These are phyloP conservation scores for Gamsiella multidivaricata DNA, from an alignment of 192 early-diverging fungal genomes.

Conservation along the genomic window DNA sequence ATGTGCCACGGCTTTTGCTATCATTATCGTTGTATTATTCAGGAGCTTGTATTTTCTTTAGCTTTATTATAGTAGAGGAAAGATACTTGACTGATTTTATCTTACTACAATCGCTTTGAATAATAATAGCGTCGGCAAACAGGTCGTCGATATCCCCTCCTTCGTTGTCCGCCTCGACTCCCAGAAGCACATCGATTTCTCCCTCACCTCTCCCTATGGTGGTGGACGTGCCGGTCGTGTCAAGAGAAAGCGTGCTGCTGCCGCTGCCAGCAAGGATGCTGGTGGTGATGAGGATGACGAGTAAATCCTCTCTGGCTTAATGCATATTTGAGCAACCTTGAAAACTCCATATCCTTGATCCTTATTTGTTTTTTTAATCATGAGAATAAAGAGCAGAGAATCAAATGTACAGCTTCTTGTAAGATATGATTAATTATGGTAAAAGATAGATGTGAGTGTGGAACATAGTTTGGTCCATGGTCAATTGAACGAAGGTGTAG, in stretches of 20 bases:
- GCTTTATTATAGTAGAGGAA: too few species aligned
- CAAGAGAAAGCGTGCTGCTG: slow-evolving; percentile 92
- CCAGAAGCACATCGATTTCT: slow-evolving; percentile 72
- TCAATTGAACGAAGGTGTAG: too few species aligned
- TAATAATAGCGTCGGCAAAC: slow-evolving; percentile 92
- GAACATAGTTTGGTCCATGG: too few species aligned
- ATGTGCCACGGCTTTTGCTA: too few species aligned
- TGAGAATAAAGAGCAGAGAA: slow-evolving; percentile 10
- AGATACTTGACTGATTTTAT: too few species aligned
- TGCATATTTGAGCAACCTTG: slow-evolving; percentile 4
- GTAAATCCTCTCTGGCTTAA: slow-evolving; percentile 28
- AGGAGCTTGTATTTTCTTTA: too few species aligned
- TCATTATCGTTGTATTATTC: too few species aligned
- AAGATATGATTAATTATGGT: too few species aligned
- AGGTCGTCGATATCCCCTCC: slow-evolving; percentile 95
- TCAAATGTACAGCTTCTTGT: too few species aligned
- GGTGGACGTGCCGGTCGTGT: slow-evolving; percentile 98
- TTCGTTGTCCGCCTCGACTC: slow-evolving; percentile 89
- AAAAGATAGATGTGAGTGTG: too few species aligned
- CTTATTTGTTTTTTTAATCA: not conserved
- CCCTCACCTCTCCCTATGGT: slow-evolving; percentile 93
- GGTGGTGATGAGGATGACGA: slow-evolving; percentile 72
- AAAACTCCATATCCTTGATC: not conserved
- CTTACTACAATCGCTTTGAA: too few species aligned
- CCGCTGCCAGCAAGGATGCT: slow-evolving; percentile 68